Base-by-base conservation (phyloP, 106 monocot genomes). In the Vanilla planifolia region DNA sequence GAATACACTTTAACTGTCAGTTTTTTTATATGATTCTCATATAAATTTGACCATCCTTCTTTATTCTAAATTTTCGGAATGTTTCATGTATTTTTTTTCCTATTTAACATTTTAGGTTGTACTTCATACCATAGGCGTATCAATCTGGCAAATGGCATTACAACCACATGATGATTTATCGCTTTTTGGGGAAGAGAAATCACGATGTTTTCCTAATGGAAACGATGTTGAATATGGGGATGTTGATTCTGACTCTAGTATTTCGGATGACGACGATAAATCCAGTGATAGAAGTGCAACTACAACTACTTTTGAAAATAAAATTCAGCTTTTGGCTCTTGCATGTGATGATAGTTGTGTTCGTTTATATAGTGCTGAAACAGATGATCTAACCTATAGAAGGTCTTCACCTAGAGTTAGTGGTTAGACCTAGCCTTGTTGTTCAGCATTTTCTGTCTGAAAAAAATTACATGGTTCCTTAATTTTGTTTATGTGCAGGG, bases 321-420 rank as follows among this genome's bases (percentile, higher is more conserved):
- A 62, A 24, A 65, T 68, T 42, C 70, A 66, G 48, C 75, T 76
- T 4, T 48, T 98, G 48, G 96, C 91, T 11, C 45, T 98, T 69
- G 96, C 96, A 11, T 98, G 96, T 75, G 88, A 88, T 71, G 96
- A 98, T 85, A 91, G 96, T 20, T 91, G 82, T 62, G 33, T 98
- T 16, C 80, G 91, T 17, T 52, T 98, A 33, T 98, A 88, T 67
- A 43, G 53, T 3, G 75, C 86, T 60, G 87, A 76, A 55, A 53
- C 68, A 25, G 75, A 77, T 67, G 79, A 47, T 27, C 37, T 98
- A 63, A 71, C 69, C 70, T 92, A 88, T 72, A 66, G 22, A 21
- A 77, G 91, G 53, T 73, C 91, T 28, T 85, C 92, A 47, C 91
- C 96, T 27, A 87, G 91, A 59, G 91, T 92, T 64, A 85, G 73